These are phyloP conservation scores for Calonectria hongkongensis DNA, from an alignment of 2,329 filamentous ascomycete genomes.

Conservation along the genomic window DNA sequence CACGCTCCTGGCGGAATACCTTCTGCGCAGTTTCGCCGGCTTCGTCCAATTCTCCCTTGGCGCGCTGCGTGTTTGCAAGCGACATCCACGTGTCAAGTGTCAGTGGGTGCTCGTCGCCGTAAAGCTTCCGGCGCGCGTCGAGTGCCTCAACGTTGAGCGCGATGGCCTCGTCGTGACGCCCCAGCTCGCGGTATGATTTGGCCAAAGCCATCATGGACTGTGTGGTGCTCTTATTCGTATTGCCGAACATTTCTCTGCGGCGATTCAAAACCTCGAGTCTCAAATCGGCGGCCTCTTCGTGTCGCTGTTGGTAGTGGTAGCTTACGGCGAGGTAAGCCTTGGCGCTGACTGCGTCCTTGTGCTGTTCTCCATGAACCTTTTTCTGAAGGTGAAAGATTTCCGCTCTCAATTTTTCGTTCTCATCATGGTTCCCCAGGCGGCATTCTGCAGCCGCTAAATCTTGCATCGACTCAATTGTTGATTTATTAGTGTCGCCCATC, in stretches of 20 bases:
- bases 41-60: background rate
- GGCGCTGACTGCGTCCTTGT: background rate
- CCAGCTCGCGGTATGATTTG: background rate
- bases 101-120: background rate
- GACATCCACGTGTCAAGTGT: background rate
- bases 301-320: background rate
- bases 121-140: background rate
- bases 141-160: background rate
- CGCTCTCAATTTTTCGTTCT: background rate
- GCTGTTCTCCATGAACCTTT: background rate
- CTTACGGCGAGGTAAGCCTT: background rate
- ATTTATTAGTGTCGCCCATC: background rate
- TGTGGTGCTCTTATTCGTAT: background rate
- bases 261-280: background rate
- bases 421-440: background rate
- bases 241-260: background rate
- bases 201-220: conserved; percentile 7
- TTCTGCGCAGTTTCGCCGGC: background rate
- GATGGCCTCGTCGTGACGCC: background rate
- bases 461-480: background rate
- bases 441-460: background rate
- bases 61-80: background rate
- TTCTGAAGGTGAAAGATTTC: background rate
- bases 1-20: background rate
- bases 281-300: background rate